These are phyloP conservation scores for Trichophaea hybrida DNA, from an alignment of 2,329 filamentous ascomycete genomes.

Conservation along the genomic window DNA sequence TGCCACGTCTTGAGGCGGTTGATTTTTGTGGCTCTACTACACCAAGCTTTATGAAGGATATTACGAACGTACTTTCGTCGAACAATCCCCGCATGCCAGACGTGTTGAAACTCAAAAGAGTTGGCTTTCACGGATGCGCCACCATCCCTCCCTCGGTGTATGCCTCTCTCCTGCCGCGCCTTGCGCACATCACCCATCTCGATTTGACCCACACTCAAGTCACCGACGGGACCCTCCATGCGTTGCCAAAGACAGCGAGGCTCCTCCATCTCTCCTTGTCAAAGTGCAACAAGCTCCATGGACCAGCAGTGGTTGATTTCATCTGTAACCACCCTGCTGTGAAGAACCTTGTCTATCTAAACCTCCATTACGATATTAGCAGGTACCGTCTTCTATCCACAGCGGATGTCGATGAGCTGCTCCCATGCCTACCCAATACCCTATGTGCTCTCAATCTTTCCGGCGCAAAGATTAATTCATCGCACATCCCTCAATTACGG, in stretches of 20 bases:
- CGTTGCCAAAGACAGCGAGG: slow-evolving; percentile 54
- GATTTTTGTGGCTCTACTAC: slow-evolving; percentile 69
- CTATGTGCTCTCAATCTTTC: slow-evolving; percentile 62
- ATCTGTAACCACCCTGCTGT: slow-evolving; percentile 56
- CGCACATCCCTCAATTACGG: slow-evolving; percentile 49
- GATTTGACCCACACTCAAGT: slow-evolving; percentile 68
- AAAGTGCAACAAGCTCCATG: slow-evolving; percentile 57
- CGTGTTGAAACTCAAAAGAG: slow-evolving; percentile 45
- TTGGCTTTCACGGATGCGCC: slow-evolving; percentile 67
- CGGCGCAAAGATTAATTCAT: slow-evolving; percentile 53
- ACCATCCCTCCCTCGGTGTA: slow-evolving; percentile 53
- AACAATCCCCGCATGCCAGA: slow-evolving; percentile 38
- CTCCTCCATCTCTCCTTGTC: slow-evolving; percentile 67
- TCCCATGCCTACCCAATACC: slow-evolving; percentile 50
- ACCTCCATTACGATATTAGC: slow-evolving; percentile 56
- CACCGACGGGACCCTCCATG: slow-evolving; percentile 53
- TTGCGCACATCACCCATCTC: slow-evolving; percentile 56
- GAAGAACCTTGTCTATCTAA: slow-evolving; percentile 53
- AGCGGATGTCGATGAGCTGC: slow-evolving; percentile 48
- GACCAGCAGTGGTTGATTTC: slow-evolving; percentile 54
- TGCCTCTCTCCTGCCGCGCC: slow-evolving; percentile 55
- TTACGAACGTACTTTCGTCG: slow-evolving; percentile 41
- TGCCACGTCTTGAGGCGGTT: slow-evolving; percentile 50
- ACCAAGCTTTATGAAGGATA: slow-evolving; percentile 49
- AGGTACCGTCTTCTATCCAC: slow-evolving; percentile 57